Evolutionary conservation across 352 stramenopile genomes (phyloP), one percentile per base, ranked within the genome.

Genomic region (Phytophthora citricola): DNA sequence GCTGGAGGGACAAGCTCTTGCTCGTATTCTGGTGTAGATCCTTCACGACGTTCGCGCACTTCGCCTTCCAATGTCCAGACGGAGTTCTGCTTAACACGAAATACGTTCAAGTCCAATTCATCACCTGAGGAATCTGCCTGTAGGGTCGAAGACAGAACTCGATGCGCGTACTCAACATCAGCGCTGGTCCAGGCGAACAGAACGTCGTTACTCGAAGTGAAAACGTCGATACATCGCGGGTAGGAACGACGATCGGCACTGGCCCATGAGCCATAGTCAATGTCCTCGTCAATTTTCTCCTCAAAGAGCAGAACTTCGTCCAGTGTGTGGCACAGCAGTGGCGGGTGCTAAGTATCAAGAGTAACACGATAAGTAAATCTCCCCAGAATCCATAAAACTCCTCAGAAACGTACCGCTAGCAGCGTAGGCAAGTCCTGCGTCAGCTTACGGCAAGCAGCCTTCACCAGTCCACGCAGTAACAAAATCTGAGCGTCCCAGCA

Each of bases 291-390:
- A 20, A 92, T 60, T 2, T 60, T 27, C 34, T 81, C 75, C 57
- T 94, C 85, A 68, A 94, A 94, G 7, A 92, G 69, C 53, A 94
- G 44, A 0, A 91, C 66, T 68, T 94, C 85, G 39, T 94, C 85
- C 17, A 94, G 63, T 3, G 79, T 86, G 50, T 94, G 85, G 53
- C 85, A 94, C 41, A 94, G 65, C 1, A 89, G 58, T 2, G 66
- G 62, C n/a, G 78, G 59, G 44, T 81, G 57, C 76, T 84, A 45
- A 7, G 11, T 17, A 59, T 31, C 15, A 48, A 40, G 32, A 41
- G 12, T 14, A 24, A 26, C 36, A 53, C 24, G 14, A 29, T 39
- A 24, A 36, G 31, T 12, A 36, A 36, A 14, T 3, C 9, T 8
- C 31, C 1, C 31, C 31, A 36, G 31, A 36, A 36, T 36, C 8